Conservation (phyloP, 306 rosid genomes). For the Benincasa hispida region DNA sequence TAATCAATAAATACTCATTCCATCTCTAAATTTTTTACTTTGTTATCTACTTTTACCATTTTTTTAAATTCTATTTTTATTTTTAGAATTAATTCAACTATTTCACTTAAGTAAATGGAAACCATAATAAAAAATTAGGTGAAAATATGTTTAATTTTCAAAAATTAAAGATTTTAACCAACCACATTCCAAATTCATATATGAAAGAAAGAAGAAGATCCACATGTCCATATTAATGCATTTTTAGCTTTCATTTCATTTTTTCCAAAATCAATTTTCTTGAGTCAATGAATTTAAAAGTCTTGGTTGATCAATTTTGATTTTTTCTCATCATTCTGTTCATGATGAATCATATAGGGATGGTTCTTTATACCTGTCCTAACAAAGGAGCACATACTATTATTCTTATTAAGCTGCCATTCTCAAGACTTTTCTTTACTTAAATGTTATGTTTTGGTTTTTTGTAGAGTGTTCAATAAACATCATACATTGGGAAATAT, state of each 20-base stretch:
- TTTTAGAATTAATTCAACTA: too few relatives aligned
- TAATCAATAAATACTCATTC: too few relatives aligned
- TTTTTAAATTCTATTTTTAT: too few relatives aligned
- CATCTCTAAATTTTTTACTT: too few relatives aligned
- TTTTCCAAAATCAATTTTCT: neutral
- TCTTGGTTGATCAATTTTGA: neutral
- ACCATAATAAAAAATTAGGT: too few relatives aligned
- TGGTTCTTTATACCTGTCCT: neutral
- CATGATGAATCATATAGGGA: neutral
- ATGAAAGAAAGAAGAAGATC: neutral
- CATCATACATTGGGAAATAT: too few relatives aligned
- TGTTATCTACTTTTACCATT: too few relatives aligned
- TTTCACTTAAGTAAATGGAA: too few relatives aligned
- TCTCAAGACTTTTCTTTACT: neutral
- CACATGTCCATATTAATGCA: neutral
- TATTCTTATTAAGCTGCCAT: neutral
- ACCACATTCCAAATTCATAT: neutral
- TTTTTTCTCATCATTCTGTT: neutral
- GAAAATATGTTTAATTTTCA: too few relatives aligned
- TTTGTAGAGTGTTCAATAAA: too few relatives aligned
- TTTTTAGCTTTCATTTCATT: neutral
- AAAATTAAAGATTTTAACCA: too few relatives aligned
- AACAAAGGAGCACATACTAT: neutral
- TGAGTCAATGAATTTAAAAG: neutral
- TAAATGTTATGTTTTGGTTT: neutral